These are phyloP conservation scores for Alternaria ventricosa DNA, from an alignment of 2,329 filamentous ascomycete genomes.

Conservation along the genomic window DNA sequence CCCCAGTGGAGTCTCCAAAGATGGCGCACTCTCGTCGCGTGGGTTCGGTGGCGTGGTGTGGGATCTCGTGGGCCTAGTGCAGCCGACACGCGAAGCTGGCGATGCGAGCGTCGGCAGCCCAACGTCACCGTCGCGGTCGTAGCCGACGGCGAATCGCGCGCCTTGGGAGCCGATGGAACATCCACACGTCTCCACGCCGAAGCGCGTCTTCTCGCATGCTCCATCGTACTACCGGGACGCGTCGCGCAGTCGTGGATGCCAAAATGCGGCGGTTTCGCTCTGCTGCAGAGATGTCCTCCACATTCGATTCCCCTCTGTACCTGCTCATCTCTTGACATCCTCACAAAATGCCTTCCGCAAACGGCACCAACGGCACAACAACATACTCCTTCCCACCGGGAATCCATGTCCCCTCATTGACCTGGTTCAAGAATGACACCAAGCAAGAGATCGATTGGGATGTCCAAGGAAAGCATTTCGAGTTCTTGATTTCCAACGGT, in stretches of 20 bases:
- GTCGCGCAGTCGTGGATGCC: slow-evolving; percentile 16
- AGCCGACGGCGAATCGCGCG: slow-evolving; percentile 14
- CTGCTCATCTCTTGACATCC: background rate
- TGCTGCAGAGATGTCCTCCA: background rate
- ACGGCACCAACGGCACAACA: slow-evolving; percentile 31
- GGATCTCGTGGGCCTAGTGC: slow-evolving; percentile 5
- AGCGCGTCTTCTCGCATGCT: slow-evolving; percentile 9
- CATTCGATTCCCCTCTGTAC: background rate
- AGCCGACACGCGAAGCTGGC: slow-evolving; percentile 8
- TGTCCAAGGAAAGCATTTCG: slow-evolving; percentile 60
- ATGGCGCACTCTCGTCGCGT: slow-evolving; percentile 18
- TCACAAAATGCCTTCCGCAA: slow-evolving; percentile 40
- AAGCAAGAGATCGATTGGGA: slow-evolving; percentile 64
- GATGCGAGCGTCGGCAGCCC: background rate
- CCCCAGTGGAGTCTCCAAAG: slow-evolving; percentile 27
- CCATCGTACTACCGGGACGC: slow-evolving; percentile 25
- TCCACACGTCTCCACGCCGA: slow-evolving; percentile 2
- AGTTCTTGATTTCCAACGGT: slow-evolving; percentile 61
- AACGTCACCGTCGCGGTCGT: background rate
- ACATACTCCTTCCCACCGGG: slow-evolving; percentile 56
- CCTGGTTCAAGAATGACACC: slow-evolving; percentile 59
- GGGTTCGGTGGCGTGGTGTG: slow-evolving; percentile 15
- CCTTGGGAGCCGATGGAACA: background rate
- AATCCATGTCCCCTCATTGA: slow-evolving; percentile 64
- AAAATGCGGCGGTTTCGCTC: slow-evolving; percentile 24